Percentiles rank a stretch among this genome's conserved stretches.
Conservation (phyloP, 805 yeast species). For the Candida orba region DNA sequence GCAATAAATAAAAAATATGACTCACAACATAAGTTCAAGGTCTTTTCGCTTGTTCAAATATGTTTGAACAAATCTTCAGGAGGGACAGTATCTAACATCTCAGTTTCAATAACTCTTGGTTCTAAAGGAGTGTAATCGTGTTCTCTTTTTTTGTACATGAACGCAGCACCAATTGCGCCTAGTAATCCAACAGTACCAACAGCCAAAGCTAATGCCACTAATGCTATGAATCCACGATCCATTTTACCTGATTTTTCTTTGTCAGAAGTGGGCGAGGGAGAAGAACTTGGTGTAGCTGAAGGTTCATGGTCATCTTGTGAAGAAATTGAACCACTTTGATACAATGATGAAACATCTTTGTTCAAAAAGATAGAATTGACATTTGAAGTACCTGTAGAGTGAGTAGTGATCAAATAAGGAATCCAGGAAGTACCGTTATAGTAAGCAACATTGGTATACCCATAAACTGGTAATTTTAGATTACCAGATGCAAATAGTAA, state of each 20-base stretch:
- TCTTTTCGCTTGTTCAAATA: constrained; percentile 4
- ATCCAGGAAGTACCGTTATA: constrained; percentile 63
- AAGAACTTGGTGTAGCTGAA: constrained; percentile 13
- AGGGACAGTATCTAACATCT: constrained; percentile 56
- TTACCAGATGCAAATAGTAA: constrained; percentile 53
- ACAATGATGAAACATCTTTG: constrained; percentile 29
- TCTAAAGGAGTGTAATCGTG: constrained; percentile 39
- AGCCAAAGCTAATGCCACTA: constrained; percentile 63
- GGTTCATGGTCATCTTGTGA: constrained; percentile 5
- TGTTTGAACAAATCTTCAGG: constrained; percentile 45
- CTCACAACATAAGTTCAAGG: neutral
- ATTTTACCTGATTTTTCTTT: constrained; percentile 19
- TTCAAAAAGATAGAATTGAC: constrained; percentile 29
- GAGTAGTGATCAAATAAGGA: constrained; percentile 48
- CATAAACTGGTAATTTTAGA: constrained; percentile 42
- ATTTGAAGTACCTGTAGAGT: constrained; percentile 16
- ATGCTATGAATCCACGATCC: constrained; percentile 56
- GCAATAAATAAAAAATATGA: constrained; percentile 1
- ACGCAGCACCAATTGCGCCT: constrained; percentile 34
- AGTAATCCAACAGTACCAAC: constrained; percentile 38
- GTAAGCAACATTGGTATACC: constrained; percentile 52
- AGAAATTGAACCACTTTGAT: constrained; percentile 23
- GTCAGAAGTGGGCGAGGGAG: neutral
- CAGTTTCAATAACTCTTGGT: constrained; percentile 53
- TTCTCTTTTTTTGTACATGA: constrained; percentile 30